Evolutionary conservation across 495 filamentous ascomycete genomes (phyloP), one percentile per base, ranked within the genome.

Genomic region (Talaromyces liani): DNA sequence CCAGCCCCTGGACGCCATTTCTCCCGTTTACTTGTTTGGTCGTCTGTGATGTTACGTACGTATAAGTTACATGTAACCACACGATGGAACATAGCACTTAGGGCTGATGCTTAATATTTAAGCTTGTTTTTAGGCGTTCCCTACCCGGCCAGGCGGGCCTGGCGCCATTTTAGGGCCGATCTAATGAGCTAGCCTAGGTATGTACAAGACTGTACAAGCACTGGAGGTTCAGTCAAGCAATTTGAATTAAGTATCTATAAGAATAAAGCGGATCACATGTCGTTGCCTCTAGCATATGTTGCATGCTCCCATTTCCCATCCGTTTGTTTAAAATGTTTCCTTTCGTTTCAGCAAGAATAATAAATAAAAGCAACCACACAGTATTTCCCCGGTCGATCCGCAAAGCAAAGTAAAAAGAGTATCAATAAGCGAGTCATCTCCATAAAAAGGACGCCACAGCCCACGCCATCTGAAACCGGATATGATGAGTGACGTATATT

Each of bases 221-320:
- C 29, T 31, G 6, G 6, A 27, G 29, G 29, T 31, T 31, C 29
- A 31, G 45, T 49, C 33, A 24, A 60, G 33, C 58, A 60, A 60
- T 60, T 39, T 55, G 51, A 55, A 60, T 60, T 60, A 60, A 60
- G 58, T 60, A 60, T 60, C 58, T 60, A 60, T 60, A 60, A 60
- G 58, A 60, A 60, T 60, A 60, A 60, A 60, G 58, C 58, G 34
- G 25, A 60, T 60, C 58, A 22, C 39, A 41, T 60, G 58, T 60
- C 39, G 39, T 45, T 60, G 58, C 36, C 58, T 60, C 36, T 60
- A 60, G 39, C 58, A 60, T 60, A 60, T 16, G 12, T 16, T 34
- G 16, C 34, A 41, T 55, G 51, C 39, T 36, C 58, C 58, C 57
- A 36, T 49, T 60, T 36, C 39, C 58, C 58, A 55, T 55, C 22